Evolutionary conservation across 108 stramenopile species (phyloP), one percentile per base, ranked within the genome.

Genomic region (Cyclotella kingstonii): DNA sequence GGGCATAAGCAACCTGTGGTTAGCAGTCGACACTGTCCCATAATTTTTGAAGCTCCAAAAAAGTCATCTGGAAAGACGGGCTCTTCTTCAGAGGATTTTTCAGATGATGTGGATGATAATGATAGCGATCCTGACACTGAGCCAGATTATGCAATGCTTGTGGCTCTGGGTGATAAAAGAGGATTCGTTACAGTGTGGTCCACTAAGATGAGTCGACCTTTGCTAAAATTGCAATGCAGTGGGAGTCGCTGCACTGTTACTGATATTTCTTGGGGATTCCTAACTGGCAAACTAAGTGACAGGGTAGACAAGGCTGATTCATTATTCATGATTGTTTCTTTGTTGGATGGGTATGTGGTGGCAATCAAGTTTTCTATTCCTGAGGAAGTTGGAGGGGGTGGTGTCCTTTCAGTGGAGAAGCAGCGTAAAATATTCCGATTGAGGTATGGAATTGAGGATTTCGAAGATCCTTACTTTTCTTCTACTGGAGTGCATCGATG

Each of bases 1-100:
- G 91, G 91, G 33, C 91, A 93, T 70, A 93, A 93, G 52, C 87
- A 89, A 55, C 87, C 91, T 12, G 88, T 93, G 4, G 91, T 93
- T 18, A 82, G 59, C 2, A 83, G 83, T 63, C 76, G 89, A 43
- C 91, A 93, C 63, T 90, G 86, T 51, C 83, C 91, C 4, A 61
- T 85, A 14, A 70, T 89, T 55, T 66, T 93, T 33, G 50, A 63
- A 6, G 78, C 46, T 15, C 75, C 69, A 2, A 70, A 60, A 30
- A 48, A 18, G 28, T 26, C 54, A 15, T 45, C 19, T 48, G 62
- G 14, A 51, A 33, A 54, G 14, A 36, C 1, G 19, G 43, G 14
- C 18, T 19, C 12, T 26, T 40, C 47, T 29, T 38, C 29, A 12
- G 26, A 55, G n/a, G 46, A 59, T 21, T 33, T 36, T 59, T 30